Evolutionary conservation across 2,329 filamentous ascomycete species (phyloP), one percentile per base, ranked within the genome.

Genomic region (Fusarium agapanthi): DNA sequence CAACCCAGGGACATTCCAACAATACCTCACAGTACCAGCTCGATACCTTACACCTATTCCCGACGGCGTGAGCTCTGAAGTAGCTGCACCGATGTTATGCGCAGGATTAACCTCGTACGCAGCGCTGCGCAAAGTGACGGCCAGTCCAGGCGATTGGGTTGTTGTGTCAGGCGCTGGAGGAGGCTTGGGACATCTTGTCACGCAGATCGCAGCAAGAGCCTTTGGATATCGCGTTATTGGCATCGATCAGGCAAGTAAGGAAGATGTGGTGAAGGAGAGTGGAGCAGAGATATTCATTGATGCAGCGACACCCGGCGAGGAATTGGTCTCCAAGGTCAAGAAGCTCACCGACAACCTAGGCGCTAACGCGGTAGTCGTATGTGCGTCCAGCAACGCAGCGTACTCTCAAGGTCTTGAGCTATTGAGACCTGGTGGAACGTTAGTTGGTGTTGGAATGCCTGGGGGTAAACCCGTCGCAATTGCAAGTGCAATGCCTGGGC

Each of bases 91-190:
- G 0, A 56, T 56, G 54, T 7, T 56, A 0, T 56, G 54, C 9
- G 54, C 54, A 4, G 54, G 54, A 1, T 7, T 56, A 7, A 56
- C 54, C 0, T 56, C 54, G 0, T 56, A 34, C 5, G 54, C 54
- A 4, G 54, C 54, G 0, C 4, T 56, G 5, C 28, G 54, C 0
- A 56, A 45, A 6, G 22, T 55, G 13, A 9, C 2, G 0, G 30
- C 28, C 13, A 56, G n/a, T 7, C 54, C 54, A 5, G 54, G 54
- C 1, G 38, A 56, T 5, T 56, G 54, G 38, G 30, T 56, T 34
- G 38, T 18, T 10, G 54, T 56, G 0, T 56, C 54, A 1, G 54
- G 54, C 0, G 54, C 54, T 0, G 54, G 54, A 45, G 54, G 54
- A 13, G 54, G 54, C 1, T 15, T 56, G n/a, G 54, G 54, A 6